A percentile compares a stretch with the other conserved stretches of the same genome.
phyloP scores from a whole-genome alignment of 257 asterid species.

The Solanum virginianum region DNA sequence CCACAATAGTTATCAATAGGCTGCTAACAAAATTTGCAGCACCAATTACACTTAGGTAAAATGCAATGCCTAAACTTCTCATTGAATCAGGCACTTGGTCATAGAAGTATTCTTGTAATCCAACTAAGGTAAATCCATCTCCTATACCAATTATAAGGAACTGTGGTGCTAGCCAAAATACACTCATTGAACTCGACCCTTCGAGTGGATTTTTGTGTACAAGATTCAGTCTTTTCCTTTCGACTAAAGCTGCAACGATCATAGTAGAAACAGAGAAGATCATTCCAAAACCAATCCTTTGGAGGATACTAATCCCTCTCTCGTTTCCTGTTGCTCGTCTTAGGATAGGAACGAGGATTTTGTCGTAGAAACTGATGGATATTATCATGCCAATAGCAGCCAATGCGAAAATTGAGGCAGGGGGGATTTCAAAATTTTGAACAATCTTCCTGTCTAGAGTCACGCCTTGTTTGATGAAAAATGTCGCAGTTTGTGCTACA shows the following conservation, averaged over 20 bases:
- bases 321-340: conserved; percentile 45
- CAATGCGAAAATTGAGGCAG: conserved; percentile 54
- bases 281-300: conserved; percentile 76
- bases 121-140: conserved; percentile 71
- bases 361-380: conserved; percentile 46
- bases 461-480: conserved; percentile 58
- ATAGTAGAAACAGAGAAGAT: conserved; percentile 36
- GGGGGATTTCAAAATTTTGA: conserved; percentile 36
- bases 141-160: conserved; percentile 56
- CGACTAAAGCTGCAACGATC: conserved; percentile 56
- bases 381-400: conserved; percentile 66
- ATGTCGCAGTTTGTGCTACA: conserved; percentile 38
- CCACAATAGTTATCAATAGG: conserved; percentile 51
- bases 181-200: conserved; percentile 57
- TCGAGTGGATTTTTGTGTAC: conserved; percentile 10
- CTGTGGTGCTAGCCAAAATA: conserved; percentile 88
- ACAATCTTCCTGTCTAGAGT: conserved; percentile 18
- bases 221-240: conserved; percentile 23
- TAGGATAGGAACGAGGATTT: conserved; percentile 46
- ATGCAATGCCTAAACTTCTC: conserved; percentile 75
- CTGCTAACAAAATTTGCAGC: conserved; percentile 60
- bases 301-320: conserved; percentile 55
- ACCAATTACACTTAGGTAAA: conserved; percentile 65
- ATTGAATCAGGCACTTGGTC: conserved; percentile 88
- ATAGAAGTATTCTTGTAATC: conserved; percentile 73